Conservation (phyloP, 164 flowering plant genomes). For the Amborella trichopoda region DNA sequence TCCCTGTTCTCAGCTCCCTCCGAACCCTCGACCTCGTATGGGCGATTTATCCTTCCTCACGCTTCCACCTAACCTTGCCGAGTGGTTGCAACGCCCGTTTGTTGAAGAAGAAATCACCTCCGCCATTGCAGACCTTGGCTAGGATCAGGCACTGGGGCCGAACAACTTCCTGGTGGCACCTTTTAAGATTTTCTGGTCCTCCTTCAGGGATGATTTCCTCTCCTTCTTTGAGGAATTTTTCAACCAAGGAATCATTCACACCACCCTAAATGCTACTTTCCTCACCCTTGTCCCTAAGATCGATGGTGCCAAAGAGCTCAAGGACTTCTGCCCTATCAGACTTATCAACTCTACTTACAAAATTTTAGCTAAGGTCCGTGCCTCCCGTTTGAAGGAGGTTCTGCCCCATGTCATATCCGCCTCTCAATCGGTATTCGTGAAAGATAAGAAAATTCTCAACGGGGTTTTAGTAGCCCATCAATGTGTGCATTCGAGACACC, state of each 20-base stretch:
- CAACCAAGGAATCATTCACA: not conserved
- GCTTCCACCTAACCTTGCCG: no score
- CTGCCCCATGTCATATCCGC: not conserved
- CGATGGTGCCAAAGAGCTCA: not conserved
- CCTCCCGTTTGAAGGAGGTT: not conserved
- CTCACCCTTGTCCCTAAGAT: not conserved
- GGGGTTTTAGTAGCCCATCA: not conserved
- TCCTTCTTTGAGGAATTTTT: not conserved
- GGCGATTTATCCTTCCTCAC: no score
- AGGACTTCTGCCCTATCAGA: not conserved
- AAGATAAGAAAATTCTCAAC: not conserved
- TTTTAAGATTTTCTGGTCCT: no score
- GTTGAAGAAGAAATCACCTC: not conserved
- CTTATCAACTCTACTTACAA: not conserved
- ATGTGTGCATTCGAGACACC: not conserved
- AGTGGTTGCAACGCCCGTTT: not conserved
- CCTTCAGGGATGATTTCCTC: no score
- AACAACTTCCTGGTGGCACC: not conserved
- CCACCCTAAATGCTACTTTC: not conserved
- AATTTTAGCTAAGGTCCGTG: not conserved
- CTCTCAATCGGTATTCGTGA: not conserved
- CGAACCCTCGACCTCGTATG: no score
- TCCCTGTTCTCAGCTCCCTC: no score
- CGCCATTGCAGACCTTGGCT: not conserved
- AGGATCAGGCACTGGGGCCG: not conserved